Percentiles rank a stretch among this genome's conserved stretches.
Evolutionary conservation across 805 yeast genomes (phyloP).

Genomic region (Kregervanrija delftensis): DNA sequence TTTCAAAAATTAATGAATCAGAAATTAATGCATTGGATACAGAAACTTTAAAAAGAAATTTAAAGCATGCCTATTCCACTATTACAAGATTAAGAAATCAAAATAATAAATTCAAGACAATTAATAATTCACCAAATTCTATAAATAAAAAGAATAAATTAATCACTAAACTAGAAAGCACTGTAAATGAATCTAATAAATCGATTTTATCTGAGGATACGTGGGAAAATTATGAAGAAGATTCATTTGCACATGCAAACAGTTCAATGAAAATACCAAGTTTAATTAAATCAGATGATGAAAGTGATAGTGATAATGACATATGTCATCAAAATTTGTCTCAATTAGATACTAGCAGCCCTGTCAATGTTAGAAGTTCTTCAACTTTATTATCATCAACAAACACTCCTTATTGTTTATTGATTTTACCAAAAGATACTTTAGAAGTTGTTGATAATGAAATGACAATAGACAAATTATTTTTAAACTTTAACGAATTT

Average conservation of each 20-base stretch:
- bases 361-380: slow-evolving; percentile 1
- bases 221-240: slow-evolving; percentile 12
- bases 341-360: slow-evolving; percentile 5
- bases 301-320: not conserved
- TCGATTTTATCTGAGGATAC: slow-evolving; percentile 1
- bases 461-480: not conserved
- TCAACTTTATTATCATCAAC: not conserved
- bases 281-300: not conserved
- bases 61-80: slow-evolving; percentile 57
- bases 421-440: slow-evolving; percentile 8
- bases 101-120: slow-evolving; percentile 3
- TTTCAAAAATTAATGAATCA: slow-evolving; percentile 26
- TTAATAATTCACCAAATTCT: slow-evolving; percentile 2
- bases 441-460: not conserved
- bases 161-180: not conserved
- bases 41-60: slow-evolving; percentile 59
- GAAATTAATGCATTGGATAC: slow-evolving; percentile 46
- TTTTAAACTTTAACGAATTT: slow-evolving; percentile 4
- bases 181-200: not conserved
- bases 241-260: slow-evolving; percentile 6
- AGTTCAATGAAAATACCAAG: not conserved
- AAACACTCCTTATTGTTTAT: not conserved
- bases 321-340: not conserved
- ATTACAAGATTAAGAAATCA: slow-evolving; percentile 48
- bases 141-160: slow-evolving; percentile 1